These are phyloP conservation scores for Skeletonema grethae DNA, from an alignment of 108 stramenopile species.

Conservation along the genomic window DNA sequence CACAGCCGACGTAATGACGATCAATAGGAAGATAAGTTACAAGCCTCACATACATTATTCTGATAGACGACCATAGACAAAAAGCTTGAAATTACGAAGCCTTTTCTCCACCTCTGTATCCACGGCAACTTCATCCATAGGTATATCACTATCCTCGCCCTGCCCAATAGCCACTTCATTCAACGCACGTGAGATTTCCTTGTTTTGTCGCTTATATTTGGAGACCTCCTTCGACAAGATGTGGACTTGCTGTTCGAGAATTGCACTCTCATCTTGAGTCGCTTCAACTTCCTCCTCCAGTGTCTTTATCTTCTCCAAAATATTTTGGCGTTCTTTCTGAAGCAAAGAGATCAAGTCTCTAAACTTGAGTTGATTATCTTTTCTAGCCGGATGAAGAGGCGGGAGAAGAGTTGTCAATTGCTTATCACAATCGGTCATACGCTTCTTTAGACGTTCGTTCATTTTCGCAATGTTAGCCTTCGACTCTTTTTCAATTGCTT, in stretches of 20 bases:
- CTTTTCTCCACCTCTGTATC: slow-evolving; percentile 17
- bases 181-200: slow-evolving; percentile 14
- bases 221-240: slow-evolving; percentile 18
- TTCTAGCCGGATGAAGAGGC: not conserved
- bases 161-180: slow-evolving; percentile 27
- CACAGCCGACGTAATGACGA: no score
- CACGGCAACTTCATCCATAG: slow-evolving; percentile 7
- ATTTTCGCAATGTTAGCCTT: not conserved
- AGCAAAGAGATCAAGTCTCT: slow-evolving; percentile 6
- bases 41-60: not conserved
- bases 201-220: slow-evolving; percentile 21
- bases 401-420: slow-evolving; percentile 13
- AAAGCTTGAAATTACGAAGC: not conserved
- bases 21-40: not conserved
- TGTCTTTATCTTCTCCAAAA: not conserved
- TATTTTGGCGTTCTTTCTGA: slow-evolving; percentile 9
- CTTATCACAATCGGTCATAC: slow-evolving; percentile 5
- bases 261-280: slow-evolving; percentile 17
- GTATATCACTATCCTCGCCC: not conserved
- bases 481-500: slow-evolving; percentile 8
- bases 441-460: slow-evolving; percentile 3
- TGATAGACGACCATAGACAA: not conserved
- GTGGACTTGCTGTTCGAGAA: slow-evolving; percentile 16
- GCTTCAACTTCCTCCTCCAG: slow-evolving; percentile 6
- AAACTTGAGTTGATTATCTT: slow-evolving; percentile 5